Evolutionary conservation across 371 early-diverging fungal genomes (phyloP), one percentile per base, ranked within the genome.

Genomic region (Mucor velutinosus): DNA sequence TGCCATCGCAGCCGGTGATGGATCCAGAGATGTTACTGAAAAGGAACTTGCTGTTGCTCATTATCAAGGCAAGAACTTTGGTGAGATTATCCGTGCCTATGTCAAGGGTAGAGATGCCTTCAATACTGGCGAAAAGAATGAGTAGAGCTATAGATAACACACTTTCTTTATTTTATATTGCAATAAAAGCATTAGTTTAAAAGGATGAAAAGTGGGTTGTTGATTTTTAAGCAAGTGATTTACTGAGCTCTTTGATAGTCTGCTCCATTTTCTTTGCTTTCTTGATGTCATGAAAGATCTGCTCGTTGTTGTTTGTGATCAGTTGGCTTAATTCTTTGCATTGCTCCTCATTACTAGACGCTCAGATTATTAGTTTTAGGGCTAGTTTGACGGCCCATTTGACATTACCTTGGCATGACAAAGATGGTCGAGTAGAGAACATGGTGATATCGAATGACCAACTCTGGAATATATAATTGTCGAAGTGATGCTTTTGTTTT

Each of bases 21-120:
- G 91, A 0, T 76, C 80, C 21, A 81, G 91, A 30, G 78, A 83
- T 69, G 81, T 85, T 5, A 66, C 76, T 29, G 73, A 73, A 35
- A 73, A 75, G 53, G 95, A 94, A 77, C 72, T 87, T n/a, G 83
- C 78, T 25, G 69, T 91, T 43, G 94, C 93, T 19, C 71, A 66
- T 41, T 32, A 64, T 49, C 90, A 90, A 76, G 90, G 90, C 58
- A 75, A 87, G 64, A 61, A 72, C 39, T 90, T 90, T 74, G 88
- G 85, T 67, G 73, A 83, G 25, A 66, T 83, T 27, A 78, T 83
- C 27, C 53, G 61, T 17, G 61, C 75, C n/a, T 71, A 67, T 60
- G 72, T 71, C 30, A 29, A 58, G 32, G 74, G 74, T 14, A 74
- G 60, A 41, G 66, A 66, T 23, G 71, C 66, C 4, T 71, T 71